A percentile compares a stretch with the other conserved stretches of the same genome.
Conservation (phyloP, 2,329 filamentous ascomycete genomes). For the Sarocladium oryzae region DNA sequence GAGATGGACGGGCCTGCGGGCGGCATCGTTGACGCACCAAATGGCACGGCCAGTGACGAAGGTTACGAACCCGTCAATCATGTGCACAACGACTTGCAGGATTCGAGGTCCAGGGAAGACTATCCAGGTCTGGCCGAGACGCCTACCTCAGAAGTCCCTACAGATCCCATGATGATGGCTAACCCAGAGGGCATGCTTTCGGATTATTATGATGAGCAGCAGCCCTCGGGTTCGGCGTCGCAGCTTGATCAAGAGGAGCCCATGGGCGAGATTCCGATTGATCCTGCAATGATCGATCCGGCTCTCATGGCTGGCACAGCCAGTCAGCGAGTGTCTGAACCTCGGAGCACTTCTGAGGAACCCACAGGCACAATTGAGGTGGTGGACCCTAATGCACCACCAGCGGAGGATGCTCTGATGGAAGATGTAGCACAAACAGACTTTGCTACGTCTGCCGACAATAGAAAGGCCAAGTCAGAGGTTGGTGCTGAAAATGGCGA, state of each 20-base stretch:
- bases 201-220: not conserved
- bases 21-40: conserved; percentile 1
- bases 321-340: conserved; percentile 1
- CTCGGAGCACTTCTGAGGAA: conserved; percentile 5
- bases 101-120: not conserved
- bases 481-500: not conserved
- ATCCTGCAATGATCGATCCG: conserved; percentile 8
- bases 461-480: not conserved
- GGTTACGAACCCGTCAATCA: not conserved
- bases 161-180: conserved; percentile 4
- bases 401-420: not conserved
- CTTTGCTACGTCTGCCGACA: not conserved
- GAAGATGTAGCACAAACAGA: conserved; percentile 3
- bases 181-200: not conserved
- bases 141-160: conserved; percentile 1
- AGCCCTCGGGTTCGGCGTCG: not conserved
- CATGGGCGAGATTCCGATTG: conserved; percentile 5
- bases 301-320: conserved; percentile 4
- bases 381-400: not conserved
- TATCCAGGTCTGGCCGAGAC: conserved; percentile 4
- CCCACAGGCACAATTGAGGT: conserved; percentile 4
- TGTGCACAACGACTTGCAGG: not conserved
- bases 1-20: not conserved
- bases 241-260: not conserved
- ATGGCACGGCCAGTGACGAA: not conserved